Evolutionary conservation across 345 rosid genomes (phyloP).

Genomic region (Mangifera indica): DNA sequence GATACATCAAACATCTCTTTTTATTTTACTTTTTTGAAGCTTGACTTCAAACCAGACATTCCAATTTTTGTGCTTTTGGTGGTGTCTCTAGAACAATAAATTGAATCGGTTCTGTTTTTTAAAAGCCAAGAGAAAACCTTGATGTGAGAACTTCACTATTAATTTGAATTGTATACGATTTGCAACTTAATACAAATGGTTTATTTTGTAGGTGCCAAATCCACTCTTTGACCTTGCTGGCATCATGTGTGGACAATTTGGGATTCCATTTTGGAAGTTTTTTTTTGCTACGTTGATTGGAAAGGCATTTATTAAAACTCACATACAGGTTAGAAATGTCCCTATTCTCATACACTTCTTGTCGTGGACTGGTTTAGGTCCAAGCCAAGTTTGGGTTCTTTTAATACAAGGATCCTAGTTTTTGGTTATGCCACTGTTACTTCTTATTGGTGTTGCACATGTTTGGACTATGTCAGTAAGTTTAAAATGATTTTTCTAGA

Average conservation of each 20-base stretch:
- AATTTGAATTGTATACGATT: background rate
- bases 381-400: background rate
- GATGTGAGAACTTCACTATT: no score
- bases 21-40: no score
- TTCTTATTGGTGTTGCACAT: background rate
- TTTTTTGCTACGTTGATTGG: slow-evolving; percentile 89
- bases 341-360: background rate
- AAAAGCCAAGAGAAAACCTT: no score
- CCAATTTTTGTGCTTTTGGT: no score
- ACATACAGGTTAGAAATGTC: slow-evolving; percentile 69
- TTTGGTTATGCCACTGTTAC: background rate
- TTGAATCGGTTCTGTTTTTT: no score
- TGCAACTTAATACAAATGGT: slow-evolving; percentile 3
- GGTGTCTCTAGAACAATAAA: no score
- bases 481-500: no score
- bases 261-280: slow-evolving; percentile 87
- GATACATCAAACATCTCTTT: no score
- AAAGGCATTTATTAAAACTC: slow-evolving; percentile 90
- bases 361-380: background rate
- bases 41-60: no score
- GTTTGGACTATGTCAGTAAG: background rate
- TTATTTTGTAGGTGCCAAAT: slow-evolving; percentile 74
- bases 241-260: slow-evolving; percentile 98
- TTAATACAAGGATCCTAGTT: background rate
- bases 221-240: slow-evolving; percentile 99